Evolutionary conservation across 768 basidiomycete species (phyloP), one percentile per base, ranked within the genome.

Genomic region (Lepiota venenata): DNA sequence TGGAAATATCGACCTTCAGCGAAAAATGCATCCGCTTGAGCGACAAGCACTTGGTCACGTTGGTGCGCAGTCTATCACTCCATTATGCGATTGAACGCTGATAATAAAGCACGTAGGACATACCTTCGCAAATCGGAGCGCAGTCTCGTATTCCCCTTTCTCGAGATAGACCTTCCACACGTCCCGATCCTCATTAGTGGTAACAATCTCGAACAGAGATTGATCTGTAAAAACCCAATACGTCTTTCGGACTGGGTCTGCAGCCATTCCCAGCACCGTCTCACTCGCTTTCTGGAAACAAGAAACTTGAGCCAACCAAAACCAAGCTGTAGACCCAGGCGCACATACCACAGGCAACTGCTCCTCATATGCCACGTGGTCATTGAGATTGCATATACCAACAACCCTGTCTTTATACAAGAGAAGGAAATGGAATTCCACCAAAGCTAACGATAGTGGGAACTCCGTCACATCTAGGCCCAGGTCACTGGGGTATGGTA

Each of bases 161-260:
- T 86, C 81, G 8, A 98, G 76, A 68, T 91, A 93, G 50, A 94
- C 85, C 63, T 85, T 84, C 97, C 97, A 99, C 7, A 99, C 86
- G 65, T 98, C 91, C 10, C 95, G 82, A 63, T 91, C 90, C 72
- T 99, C 97, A 61, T 95, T 93, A 7, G 78, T 77, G 10, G 91
- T 78, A 5, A 87, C 82, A 21, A 99, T 71, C 63, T 99, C 97
- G 61, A 91, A 94, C 16, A 99, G 78, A 0, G 91, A 88, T 57
- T 85, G 83, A 59, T 91, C 86, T 0, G 95, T 95, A 65, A 87
- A 95, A 1, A 94, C 81, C 97, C 97, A 99, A 62, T 88, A 95
- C 12, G 96, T 98, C 68, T 83, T 86, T 8, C 88, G 83, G 3
- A 91, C 84, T 15, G 88, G 89, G 69, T 99, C 97, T 8, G 88